A percentile compares a stretch with the other conserved stretches of the same genome.
Evolutionary conservation across 495 filamentous ascomycete genomes (phyloP).

Genomic region (Collariella sp.): DNA sequence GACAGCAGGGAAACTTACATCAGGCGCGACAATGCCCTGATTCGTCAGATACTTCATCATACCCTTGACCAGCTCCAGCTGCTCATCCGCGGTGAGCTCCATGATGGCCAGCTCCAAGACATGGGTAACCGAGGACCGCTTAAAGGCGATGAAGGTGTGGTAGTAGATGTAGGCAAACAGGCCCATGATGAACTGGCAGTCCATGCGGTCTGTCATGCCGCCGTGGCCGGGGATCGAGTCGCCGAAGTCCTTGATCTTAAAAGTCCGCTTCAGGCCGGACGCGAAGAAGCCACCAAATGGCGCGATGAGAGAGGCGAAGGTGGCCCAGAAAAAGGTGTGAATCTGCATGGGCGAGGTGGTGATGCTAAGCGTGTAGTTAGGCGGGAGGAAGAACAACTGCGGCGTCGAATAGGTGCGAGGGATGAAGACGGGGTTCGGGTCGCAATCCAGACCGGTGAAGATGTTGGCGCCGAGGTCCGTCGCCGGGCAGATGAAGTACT

Average conservation of each 20-base stretch:
- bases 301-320: constrained; percentile 93
- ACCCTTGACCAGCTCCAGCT: constrained; percentile 78
- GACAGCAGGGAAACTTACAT: constrained; percentile 3
- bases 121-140: constrained; percentile 70
- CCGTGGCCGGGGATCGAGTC: constrained; percentile 96
- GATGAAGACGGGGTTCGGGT: constrained; percentile 86
- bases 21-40: constrained; percentile 46
- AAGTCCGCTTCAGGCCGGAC: constrained; percentile 93
- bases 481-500: constrained; percentile 97
- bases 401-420: constrained; percentile 73
- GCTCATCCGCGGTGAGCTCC: constrained; percentile 72
- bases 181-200: constrained; percentile 99
- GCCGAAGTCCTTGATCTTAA: constrained; percentile 99
- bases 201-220: constrained; percentile 98
- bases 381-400: constrained; percentile 50
- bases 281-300: constrained; percentile 99
- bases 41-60: constrained; percentile 80
- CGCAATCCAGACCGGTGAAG: constrained; percentile 83
- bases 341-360: constrained; percentile 86
- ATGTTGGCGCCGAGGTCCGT: constrained; percentile 92
- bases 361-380: constrained; percentile 44
- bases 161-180: constrained; percentile 98
- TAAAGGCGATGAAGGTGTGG: constrained; percentile 88
- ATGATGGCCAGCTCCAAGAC: constrained; percentile 86
- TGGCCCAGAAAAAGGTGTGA: constrained; percentile 82